These are phyloP conservation scores for Lasiosphaeria miniovina DNA, from an alignment of 495 filamentous ascomycete species.

Conservation along the genomic window DNA sequence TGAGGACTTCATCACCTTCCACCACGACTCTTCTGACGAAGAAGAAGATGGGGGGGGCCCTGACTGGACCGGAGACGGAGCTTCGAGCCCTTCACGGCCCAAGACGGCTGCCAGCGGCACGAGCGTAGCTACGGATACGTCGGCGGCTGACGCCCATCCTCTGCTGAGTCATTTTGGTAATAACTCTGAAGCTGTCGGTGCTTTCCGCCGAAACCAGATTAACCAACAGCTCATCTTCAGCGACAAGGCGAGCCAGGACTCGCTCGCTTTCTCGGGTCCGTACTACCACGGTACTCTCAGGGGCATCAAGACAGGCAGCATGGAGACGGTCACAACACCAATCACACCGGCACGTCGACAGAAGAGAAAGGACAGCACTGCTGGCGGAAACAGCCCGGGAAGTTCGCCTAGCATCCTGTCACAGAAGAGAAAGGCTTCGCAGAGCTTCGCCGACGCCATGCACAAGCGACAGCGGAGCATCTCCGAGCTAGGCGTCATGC, in stretches of 20 bases:
- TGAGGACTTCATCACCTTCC: slow-evolving; percentile 71
- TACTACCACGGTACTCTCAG: slow-evolving; percentile 47
- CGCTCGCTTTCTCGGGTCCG: slow-evolving; percentile 52
- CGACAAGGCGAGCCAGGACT: slow-evolving; percentile 52
- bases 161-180: slow-evolving; percentile 64
- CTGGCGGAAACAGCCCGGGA: slow-evolving; percentile 22
- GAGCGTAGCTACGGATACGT: slow-evolving; percentile 39
- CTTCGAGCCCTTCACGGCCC: slow-evolving; percentile 53
- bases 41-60: slow-evolving; percentile 42
- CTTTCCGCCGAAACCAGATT: slow-evolving; percentile 76
- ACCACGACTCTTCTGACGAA: slow-evolving; percentile 55
- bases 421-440: slow-evolving; percentile 50
- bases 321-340: slow-evolving; percentile 52
- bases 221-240: slow-evolving; percentile 66
- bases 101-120: slow-evolving; percentile 51
- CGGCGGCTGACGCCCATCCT: slow-evolving; percentile 31
- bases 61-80: slow-evolving; percentile 41
- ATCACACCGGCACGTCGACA: slow-evolving; percentile 53
- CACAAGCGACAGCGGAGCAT: slow-evolving; percentile 54
- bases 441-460: slow-evolving; percentile 24
- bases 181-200: slow-evolving; percentile 64
- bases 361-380: slow-evolving; percentile 32
- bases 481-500: slow-evolving; percentile 36
- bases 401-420: slow-evolving; percentile 39
- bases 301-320: slow-evolving; percentile 54